Percentiles rank a stretch among this genome's conserved stretches.
Evolutionary conservation across 345 rosid genomes (phyloP).

Genomic region (Citrus maxima): DNA sequence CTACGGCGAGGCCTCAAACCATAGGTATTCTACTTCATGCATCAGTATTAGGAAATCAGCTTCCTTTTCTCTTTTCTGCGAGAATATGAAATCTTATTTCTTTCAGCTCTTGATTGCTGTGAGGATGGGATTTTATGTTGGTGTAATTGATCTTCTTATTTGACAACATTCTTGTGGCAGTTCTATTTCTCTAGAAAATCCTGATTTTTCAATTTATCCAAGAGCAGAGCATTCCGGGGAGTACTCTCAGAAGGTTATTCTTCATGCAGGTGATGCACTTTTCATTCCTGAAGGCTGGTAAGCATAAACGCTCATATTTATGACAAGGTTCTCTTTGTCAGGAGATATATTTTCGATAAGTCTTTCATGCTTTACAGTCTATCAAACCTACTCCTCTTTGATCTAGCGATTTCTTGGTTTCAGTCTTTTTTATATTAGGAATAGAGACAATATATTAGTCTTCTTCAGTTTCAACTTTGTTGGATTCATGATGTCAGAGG

Average conservation of each 20-base stretch:
- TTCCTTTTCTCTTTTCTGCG: not conserved
- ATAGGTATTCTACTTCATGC: conserved; percentile 51
- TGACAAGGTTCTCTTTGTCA: not conserved
- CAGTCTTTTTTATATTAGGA: not conserved
- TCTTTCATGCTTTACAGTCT: not conserved
- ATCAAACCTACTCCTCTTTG: not conserved
- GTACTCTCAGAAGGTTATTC: conserved; percentile 64
- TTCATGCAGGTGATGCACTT: conserved; percentile 84
- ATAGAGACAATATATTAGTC: not conserved
- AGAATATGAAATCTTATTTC: not conserved
- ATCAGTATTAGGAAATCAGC: conserved; percentile 1
- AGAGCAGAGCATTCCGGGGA: conserved; percentile 58
- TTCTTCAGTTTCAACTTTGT: not conserved
- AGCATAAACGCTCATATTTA: conserved; percentile 30
- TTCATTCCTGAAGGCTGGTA: conserved; percentile 99
- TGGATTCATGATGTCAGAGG: not conserved
- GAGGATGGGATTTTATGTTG: not conserved
- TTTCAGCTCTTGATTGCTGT: not conserved
- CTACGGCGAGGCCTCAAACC: conserved; percentile 92
- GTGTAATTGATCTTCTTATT: not conserved
- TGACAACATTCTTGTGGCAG: conserved; percentile 36
- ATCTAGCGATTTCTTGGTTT: not conserved
- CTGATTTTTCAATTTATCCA: conserved; percentile 61
- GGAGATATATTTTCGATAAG: not conserved
- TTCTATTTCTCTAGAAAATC: conserved; percentile 62